A percentile compares a stretch with the other conserved stretches of the same genome.
These are phyloP conservation scores for Sherardia arvensis DNA, from an alignment of 257 asterid species.

Conservation along the genomic window DNA sequence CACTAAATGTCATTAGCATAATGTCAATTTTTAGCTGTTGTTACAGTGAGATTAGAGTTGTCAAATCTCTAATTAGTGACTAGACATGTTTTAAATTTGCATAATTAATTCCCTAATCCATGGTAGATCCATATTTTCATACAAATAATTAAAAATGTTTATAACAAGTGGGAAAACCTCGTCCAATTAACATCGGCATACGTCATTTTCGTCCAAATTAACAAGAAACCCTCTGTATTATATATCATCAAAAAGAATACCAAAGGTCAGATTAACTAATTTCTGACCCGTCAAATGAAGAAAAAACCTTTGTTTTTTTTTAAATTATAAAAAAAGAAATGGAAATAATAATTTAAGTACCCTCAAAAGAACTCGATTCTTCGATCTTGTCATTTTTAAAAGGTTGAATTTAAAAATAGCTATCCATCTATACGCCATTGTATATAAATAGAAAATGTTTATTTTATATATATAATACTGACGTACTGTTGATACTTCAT, in stretches of 20 bases:
- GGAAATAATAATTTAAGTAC: no score
- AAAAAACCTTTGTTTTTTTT: no score
- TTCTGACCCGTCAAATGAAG: neutral
- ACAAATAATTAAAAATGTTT: neutral
- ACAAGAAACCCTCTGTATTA: neutral
- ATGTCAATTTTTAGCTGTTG: neutral
- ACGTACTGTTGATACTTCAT: no score
- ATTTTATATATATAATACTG: no score
- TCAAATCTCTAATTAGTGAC: neutral
- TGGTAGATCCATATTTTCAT: neutral
- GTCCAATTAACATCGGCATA: neutral
- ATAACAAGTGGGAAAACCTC: neutral
- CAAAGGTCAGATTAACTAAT: neutral
- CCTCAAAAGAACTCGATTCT: no score
- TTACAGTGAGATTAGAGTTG: neutral
- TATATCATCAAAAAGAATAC: neutral
- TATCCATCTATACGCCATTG: no score
- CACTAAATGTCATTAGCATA: neutral
- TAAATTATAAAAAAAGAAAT: no score
- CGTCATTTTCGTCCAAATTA: neutral
- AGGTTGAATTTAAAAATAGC: no score
- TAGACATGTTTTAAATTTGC: neutral
- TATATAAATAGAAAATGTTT: no score
- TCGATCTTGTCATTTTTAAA: no score
- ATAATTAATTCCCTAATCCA: neutral